A percentile compares a stretch with the other conserved stretches of the same genome.
Conservation (phyloP, 139 green algal genomes). For the Chlorella vulgaris region DNA sequence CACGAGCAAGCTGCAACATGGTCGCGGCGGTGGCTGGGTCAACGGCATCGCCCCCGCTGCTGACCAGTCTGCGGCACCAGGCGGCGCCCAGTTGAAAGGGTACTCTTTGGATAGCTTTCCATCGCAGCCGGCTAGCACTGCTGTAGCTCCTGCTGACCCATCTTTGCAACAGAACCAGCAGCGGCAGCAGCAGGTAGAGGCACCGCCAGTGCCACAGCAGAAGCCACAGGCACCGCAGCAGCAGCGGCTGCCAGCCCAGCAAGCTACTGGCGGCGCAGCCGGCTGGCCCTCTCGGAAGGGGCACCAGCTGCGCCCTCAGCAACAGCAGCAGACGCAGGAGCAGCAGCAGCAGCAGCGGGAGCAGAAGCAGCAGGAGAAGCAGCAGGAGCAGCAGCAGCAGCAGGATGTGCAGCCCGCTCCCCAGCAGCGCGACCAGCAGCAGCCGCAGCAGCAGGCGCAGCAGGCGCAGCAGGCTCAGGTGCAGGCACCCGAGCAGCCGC, state of each 20-base stretch:
- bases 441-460: constrained; percentile 1
- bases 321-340: background rate
- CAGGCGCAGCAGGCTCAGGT: background rate
- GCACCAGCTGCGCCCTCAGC: background rate
- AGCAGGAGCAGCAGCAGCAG: background rate
- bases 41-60: background rate
- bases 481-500: background rate
- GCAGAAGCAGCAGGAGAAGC: background rate
- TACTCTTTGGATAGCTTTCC: constrained; percentile 14
- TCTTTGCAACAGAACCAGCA: no score
- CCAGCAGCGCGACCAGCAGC: background rate
- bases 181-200: background rate
- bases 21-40: background rate
- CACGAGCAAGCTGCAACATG: background rate
- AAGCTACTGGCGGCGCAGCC: background rate
- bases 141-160: background rate
- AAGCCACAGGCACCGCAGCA: background rate
- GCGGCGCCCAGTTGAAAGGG: constrained; percentile 23
- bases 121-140: no score
- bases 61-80: background rate
- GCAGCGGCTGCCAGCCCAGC: background rate
- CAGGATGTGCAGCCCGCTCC: background rate
- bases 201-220: background rate
- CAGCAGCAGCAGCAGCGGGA: background rate
- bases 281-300: background rate